Percentiles rank a stretch among this genome's conserved stretches.
These are phyloP conservation scores for Ajuga chamaepitys DNA, from an alignment of 257 asterid species.

Conservation along the genomic window DNA sequence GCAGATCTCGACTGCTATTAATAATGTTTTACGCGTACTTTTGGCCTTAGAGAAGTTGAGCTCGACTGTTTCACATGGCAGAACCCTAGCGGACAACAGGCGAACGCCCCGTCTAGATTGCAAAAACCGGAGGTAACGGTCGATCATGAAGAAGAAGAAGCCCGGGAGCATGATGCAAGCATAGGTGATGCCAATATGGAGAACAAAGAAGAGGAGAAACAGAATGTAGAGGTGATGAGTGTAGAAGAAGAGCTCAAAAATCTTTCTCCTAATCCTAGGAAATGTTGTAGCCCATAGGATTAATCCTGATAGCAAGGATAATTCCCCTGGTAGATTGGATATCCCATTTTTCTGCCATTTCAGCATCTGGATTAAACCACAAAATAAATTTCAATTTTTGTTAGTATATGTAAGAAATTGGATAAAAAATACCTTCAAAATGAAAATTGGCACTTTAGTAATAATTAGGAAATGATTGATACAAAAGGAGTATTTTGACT, in stretches of 20 bases:
- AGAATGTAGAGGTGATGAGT: conserved; percentile 68
- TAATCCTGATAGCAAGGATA: conserved; percentile 62
- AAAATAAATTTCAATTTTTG: neutral
- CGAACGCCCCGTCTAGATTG: conserved; percentile 63
- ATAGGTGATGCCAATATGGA: conserved; percentile 58
- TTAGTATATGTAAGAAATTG: no score
- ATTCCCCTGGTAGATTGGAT: conserved; percentile 74
- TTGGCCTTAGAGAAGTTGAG: conserved; percentile 63
- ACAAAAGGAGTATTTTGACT: no score
- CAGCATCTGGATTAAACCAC: conserved; percentile 36
- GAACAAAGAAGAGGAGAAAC: conserved; percentile 62
- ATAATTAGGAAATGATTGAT: no score
- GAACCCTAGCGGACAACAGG: conserved; percentile 46
- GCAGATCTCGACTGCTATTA: no score
- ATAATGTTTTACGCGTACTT: conserved; percentile 29
- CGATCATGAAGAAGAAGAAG: conserved; percentile 75
- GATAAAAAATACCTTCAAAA: no score
- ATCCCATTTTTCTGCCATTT: conserved; percentile 55
- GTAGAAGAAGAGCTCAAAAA: conserved; percentile 81
- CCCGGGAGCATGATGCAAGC: conserved; percentile 70
- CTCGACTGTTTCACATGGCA: conserved; percentile 56
- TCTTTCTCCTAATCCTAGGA: conserved; percentile 60
- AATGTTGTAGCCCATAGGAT: conserved; percentile 59
- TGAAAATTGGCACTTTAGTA: no score
- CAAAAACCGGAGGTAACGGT: conserved; percentile 64